Evolutionary conservation across 331 rosid genomes (phyloP), one percentile per base, ranked within the genome.

Genomic region (Pyracantha coccinea): DNA sequence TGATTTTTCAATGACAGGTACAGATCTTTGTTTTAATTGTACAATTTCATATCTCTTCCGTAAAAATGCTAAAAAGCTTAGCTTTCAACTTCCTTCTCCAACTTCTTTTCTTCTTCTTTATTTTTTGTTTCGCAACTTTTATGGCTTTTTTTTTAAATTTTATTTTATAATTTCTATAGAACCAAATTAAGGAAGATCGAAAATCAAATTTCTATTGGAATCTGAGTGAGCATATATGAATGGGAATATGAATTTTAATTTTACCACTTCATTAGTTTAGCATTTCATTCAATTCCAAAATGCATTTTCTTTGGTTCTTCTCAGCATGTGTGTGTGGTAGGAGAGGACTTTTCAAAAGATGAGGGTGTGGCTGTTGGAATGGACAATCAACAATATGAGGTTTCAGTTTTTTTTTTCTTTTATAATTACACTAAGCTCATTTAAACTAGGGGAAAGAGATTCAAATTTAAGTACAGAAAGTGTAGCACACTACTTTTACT

Each of bases 11-110:
- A 17, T 76, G 71, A 76, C 73, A 85, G 86, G 85, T 84, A 82
- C 76, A 82, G 69, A 82, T 82, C 87, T 82, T 62, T 53, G 82
- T 82, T 85, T 68, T 76, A 75, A 83, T 89, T 89, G 94, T 89
- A 79, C 85, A 85, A 86, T 83, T 89, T 82, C 54, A 80, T 76
- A 23, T 73, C 75, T 74, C 66, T 79, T 75, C 75, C 88, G 74
- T 76, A 79, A 52, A 52, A 66, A 74, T 77, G 84, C 79, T 59
- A 73, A 78, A 41, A 52, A 71, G 14, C 35, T 35, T 7, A 7
- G 25, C 63, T 41, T 77, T 78, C 62, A 76, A 45, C 65, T 35
- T 66, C 55, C 9, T 73, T 53, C 28, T 52, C 28, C 24, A 10
- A n/a, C 35, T 52, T 67, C 61, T 27, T 28, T 50, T 60, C 19